Base-by-base conservation (phyloP, 345 rosid species). In the Eucalyptus guilfoylei region DNA sequence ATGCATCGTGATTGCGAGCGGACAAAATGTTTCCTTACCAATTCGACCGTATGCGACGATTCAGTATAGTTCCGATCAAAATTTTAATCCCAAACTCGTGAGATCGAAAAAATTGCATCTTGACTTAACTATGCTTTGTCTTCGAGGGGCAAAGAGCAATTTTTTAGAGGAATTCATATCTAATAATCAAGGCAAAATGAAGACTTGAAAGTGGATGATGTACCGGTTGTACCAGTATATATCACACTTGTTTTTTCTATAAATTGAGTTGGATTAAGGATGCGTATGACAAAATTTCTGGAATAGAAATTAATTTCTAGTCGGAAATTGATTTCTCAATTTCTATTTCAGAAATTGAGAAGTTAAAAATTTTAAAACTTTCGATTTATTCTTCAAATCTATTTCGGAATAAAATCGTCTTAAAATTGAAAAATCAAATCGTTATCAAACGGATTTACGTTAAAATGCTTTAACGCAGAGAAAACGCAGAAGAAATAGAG, bases 181-280 rank as follows among this genome's bases (percentile, higher is more conserved):
- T 55, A 55, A 55, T 55, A 4, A 11, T 2, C 30, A 24, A 55
- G 6, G 62, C 14, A 55, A 55, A 24, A 24, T 55, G 62, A 55
- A 55, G 10, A 55, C 62, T 55, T 8, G 11, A 64, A 64, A 15
- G 40, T 14, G 76, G 40, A 64, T 8, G 40, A n/a, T n/a, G 37
- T 40, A n/a, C 6, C 2, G 2, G 11, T n/a, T 15, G 11, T 9
- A 0, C 21, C 1, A 0, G 2, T 30, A 16, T 1, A 14, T 30
- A 8, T 15, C 11, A 3, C 6, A 16, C 21, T n/a, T 2, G 37
- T 14, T 34, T 6, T 3, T 15, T 64, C 0, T 64, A 6, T 8
- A 64, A 64, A 14, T 7, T n/a, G 76, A n/a, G 76, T 4, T 15
- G 76, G 69, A 62, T 62, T 28, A 62, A 62, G 17, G 16, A n/a